A percentile compares a stretch with the other conserved stretches of the same genome.
phyloP scores from a whole-genome alignment of 108 stramenopile species.

The Phaeodactylum tricornutum region DNA sequence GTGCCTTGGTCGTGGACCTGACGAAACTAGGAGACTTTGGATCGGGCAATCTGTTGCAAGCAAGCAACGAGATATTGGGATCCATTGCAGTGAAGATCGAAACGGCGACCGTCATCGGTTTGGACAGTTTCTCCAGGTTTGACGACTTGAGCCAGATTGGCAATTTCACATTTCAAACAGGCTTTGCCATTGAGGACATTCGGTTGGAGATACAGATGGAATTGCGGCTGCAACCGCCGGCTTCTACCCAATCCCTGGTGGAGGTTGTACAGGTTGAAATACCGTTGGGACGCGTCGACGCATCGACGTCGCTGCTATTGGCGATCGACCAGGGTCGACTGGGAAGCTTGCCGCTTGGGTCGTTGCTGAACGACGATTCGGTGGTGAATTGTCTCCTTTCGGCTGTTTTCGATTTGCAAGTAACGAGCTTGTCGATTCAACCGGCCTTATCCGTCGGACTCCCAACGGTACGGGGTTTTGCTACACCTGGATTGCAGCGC shows the following conservation, averaged over 20 bases:
- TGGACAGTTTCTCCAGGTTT: slow-evolving; percentile 30
- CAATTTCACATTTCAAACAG: slow-evolving; percentile 21
- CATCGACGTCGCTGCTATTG: slow-evolving; percentile 34
- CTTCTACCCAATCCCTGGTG: neutral
- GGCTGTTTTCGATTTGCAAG: neutral
- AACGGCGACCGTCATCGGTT: slow-evolving; percentile 18
- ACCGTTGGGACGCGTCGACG: slow-evolving; percentile 21
- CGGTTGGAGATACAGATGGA: neutral
- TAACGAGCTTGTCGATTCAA: neutral
- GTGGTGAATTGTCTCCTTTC: slow-evolving; percentile 42
- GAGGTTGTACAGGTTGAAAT: neutral
- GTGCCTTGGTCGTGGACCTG: slow-evolving; percentile 14
- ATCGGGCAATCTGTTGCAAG: slow-evolving; percentile 26
- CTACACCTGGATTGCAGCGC: slow-evolving; percentile 49
- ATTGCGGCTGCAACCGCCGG: neutral
- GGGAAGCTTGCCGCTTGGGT: slow-evolving; percentile 34
- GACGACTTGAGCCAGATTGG: slow-evolving; percentile 26
- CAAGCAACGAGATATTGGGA: slow-evolving; percentile 31
- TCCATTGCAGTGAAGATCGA: slow-evolving; percentile 20
- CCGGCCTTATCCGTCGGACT: no score
- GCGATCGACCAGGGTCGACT: slow-evolving; percentile 35
- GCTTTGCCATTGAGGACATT: neutral
- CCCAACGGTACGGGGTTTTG: slow-evolving; percentile 39
- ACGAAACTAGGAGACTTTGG: neutral
- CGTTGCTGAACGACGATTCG: slow-evolving; percentile 34